Conservation (phyloP, 345 rosid species). For the Cardiospermum halicacabum region DNA sequence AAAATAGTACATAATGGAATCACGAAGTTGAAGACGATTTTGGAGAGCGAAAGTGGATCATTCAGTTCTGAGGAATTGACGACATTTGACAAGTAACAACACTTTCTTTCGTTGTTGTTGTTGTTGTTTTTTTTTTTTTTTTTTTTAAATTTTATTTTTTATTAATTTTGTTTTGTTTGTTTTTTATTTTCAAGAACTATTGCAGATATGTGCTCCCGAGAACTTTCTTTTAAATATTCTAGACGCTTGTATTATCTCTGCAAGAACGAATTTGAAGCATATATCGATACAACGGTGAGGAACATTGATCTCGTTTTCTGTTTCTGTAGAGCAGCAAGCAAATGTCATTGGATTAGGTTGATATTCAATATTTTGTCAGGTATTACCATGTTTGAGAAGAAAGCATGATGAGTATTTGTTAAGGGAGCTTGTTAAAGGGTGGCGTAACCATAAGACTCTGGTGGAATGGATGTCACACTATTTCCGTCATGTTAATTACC, state of each 20-base stretch:
- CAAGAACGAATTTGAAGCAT: conserved; percentile 58
- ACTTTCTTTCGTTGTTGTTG: not conserved
- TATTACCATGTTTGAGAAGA: conserved; percentile 59
- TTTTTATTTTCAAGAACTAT: conserved; percentile 53
- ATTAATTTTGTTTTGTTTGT: not conserved
- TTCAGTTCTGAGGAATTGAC: conserved; percentile 73
- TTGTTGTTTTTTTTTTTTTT: not conserved
- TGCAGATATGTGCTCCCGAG: conserved; percentile 81
- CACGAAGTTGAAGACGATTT: conserved; percentile 64
- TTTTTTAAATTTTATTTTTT: not conserved
- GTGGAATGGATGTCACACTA: conserved; percentile 82
- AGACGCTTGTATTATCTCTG: conserved; percentile 84
- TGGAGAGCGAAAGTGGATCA: conserved; percentile 62
- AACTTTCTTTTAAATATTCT: conserved; percentile 76
- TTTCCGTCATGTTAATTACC: conserved; percentile 80
- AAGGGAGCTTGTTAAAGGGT: conserved; percentile 75
- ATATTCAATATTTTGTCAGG: conserved; percentile 32
- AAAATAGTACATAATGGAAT: conserved; percentile 75
- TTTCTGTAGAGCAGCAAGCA: too few relatives aligned
- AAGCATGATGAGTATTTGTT: conserved; percentile 84
- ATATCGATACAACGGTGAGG: conserved; percentile 61
- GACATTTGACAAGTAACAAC: conserved; percentile 66
- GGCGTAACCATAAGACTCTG: conserved; percentile 86
- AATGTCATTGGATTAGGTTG: not conserved
- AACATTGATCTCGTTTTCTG: conserved; percentile 6